These are phyloP conservation scores for Pythium oligandrum DNA, from an alignment of 352 stramenopile genomes.

Conservation along the genomic window DNA sequence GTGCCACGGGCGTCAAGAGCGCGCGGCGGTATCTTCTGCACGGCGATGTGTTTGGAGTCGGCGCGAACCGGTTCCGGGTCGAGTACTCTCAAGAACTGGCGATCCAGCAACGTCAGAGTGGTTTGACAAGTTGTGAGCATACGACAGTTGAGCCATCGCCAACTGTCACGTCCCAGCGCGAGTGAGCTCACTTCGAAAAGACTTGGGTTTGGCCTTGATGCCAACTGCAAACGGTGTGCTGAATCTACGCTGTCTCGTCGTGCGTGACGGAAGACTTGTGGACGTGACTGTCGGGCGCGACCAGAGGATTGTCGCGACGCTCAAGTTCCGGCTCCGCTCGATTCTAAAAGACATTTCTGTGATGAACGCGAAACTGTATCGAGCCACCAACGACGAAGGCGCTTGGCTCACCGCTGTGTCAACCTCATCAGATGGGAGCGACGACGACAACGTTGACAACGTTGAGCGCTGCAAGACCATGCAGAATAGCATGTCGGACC, in stretches of 20 bases:
- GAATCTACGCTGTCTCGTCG: constrained; percentile 10
- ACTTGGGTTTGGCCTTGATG: neutral
- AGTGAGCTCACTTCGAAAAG: neutral
- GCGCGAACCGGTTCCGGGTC: constrained; percentile 79
- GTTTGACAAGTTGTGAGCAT: no score
- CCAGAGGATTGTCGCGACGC: neutral
- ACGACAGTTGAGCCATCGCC: no score
- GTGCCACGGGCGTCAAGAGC: constrained; percentile 54
- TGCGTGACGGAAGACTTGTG: neutral
- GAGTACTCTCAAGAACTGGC: constrained; percentile 70
- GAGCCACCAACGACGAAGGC: no score
- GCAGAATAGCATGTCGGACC: no score
- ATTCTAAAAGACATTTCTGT: neutral
- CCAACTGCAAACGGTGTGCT: neutral
- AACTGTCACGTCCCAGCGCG: no score
- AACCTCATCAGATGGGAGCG: no score
- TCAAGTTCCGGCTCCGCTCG: constrained; percentile 4
- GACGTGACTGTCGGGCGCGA: neutral
- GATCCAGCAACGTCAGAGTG: constrained; percentile 12
- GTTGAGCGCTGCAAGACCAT: no score
- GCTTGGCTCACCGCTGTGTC: no score
- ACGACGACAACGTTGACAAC: no score
- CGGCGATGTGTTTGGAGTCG: constrained; percentile 78
- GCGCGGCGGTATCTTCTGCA: constrained; percentile 58
- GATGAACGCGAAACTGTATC: no score